Percentiles rank a stretch among this genome's conserved stretches.
Conservation (phyloP, 805 yeast species). For the Suhomyces faveliae region DNA sequence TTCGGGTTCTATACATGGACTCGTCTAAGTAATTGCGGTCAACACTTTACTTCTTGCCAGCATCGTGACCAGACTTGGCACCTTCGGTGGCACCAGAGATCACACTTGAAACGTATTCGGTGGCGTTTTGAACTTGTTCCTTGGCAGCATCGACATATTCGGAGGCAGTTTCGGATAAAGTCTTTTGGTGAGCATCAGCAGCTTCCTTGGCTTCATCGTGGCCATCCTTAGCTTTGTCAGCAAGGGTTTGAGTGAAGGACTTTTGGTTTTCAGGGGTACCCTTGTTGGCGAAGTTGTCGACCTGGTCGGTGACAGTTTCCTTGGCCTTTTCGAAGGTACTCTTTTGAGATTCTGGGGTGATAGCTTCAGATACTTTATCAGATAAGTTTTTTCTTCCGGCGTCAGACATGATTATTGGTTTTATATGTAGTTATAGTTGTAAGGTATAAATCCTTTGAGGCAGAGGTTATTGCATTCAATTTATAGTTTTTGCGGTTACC, state of each 20-base stretch:
- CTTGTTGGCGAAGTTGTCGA: conserved; percentile 40
- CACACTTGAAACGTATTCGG: conserved; percentile 53
- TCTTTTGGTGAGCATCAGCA: conserved; percentile 20
- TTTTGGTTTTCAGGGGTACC: conserved; percentile 66
- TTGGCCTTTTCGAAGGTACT: conserved; percentile 33
- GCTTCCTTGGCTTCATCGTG: conserved; percentile 49
- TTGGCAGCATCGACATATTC: conserved; percentile 55
- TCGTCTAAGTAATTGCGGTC: not conserved
- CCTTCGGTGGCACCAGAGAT: conserved; percentile 60
- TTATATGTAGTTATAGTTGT: not conserved
- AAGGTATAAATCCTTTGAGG: not conserved
- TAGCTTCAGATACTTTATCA: conserved; percentile 37
- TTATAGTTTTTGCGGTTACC: conserved; percentile 2
- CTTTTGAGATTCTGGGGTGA: conserved; percentile 44
- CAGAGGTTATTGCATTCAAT: not conserved
- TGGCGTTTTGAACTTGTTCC: conserved; percentile 53
- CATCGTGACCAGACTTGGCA: conserved; percentile 37
- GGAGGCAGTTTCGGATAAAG: conserved; percentile 43
- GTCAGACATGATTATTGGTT: conserved; percentile 34
- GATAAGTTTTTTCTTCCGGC: conserved; percentile 42
- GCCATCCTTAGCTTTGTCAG: conserved; percentile 59
- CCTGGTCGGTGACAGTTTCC: conserved; percentile 35
- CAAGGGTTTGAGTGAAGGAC: conserved; percentile 64
- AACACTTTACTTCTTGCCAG: conserved; percentile 19
- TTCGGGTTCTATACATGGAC: conserved; percentile 1